phyloP scores from a whole-genome alignment of 169 alveolate species.

The Neospora caninum region DNA sequence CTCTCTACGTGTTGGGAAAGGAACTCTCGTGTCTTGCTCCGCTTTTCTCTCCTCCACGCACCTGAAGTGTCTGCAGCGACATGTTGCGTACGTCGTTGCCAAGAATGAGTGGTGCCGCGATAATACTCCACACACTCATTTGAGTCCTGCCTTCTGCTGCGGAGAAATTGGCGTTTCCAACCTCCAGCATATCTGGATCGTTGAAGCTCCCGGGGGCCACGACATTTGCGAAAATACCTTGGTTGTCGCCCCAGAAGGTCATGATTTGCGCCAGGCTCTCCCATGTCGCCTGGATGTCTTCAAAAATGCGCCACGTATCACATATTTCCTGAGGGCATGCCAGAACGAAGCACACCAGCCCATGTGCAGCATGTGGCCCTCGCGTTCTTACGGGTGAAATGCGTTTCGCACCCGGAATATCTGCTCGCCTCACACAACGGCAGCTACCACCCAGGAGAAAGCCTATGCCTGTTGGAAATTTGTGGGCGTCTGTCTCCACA shows the following conservation, averaged over 20 bases:
- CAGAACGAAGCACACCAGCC: not conserved
- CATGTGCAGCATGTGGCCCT: not conserved
- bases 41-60: not conserved
- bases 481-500: too few relatives aligned
- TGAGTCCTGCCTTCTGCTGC: constrained; percentile 77
- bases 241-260: constrained; percentile 27
- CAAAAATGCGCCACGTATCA: constrained; percentile 4
- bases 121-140: constrained; percentile 83
- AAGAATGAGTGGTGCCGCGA: constrained; percentile 82
- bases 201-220: constrained; percentile 84
- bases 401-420: too few relatives aligned
- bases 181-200: constrained; percentile 89
- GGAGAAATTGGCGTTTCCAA: constrained; percentile 82
- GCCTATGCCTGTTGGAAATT: too few relatives aligned
- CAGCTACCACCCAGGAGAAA: too few relatives aligned
- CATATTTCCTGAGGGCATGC: not conserved
- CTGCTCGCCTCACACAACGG: too few relatives aligned
- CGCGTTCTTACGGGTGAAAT: too few relatives aligned
- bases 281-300: constrained; percentile 30
- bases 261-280: not conserved
- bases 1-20: too few relatives aligned
- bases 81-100: constrained; percentile 81
- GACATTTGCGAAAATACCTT: not conserved
- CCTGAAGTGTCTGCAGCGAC: constrained; percentile 67
- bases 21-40: too few relatives aligned